Percentiles rank a stretch among this genome's conserved stretches.
Evolutionary conservation across 2,329 filamentous ascomycete genomes (phyloP).

Genomic region (Elsinoe perseae): DNA sequence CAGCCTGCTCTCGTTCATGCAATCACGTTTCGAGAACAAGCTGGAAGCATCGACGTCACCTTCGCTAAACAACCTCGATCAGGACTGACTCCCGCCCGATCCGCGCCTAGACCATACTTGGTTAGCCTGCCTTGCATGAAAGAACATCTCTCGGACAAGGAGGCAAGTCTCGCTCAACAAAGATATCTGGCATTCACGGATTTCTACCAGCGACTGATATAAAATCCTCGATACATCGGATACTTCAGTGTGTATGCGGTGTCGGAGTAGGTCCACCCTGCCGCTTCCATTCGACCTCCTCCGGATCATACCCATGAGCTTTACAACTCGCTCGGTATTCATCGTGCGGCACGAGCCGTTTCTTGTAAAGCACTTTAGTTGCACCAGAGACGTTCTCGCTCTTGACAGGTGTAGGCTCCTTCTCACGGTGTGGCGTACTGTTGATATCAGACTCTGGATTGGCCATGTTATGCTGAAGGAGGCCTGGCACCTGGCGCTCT

Average conservation of each 20-base stretch:
- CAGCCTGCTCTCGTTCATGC: constrained; percentile 3
- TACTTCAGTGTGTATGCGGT: too few relatives aligned
- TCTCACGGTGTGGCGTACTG: neutral
- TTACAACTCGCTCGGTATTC: neutral
- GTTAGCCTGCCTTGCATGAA: neutral
- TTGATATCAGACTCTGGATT: neutral
- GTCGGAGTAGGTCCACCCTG: too few relatives aligned
- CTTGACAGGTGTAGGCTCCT: neutral
- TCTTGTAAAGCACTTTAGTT: neutral
- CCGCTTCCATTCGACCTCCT: neutral
- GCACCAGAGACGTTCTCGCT: too few relatives aligned
- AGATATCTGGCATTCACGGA: too few relatives aligned
- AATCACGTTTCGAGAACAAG: constrained; percentile 6
- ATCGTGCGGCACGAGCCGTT: neutral
- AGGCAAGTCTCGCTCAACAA: too few relatives aligned
- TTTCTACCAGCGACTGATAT: too few relatives aligned
- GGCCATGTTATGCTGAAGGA: neutral
- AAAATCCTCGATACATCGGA: too few relatives aligned
- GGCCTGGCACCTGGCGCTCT: neutral
- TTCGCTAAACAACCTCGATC: neutral
- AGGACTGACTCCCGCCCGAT: neutral
- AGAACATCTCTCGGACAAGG: neutral
- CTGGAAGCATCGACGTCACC: constrained; percentile 13
- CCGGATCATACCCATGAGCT: neutral
- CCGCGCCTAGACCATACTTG: neutral